These are phyloP conservation scores for Herpetospermum pedunculosum DNA, from an alignment of 306 rosid species.

Conservation along the genomic window DNA sequence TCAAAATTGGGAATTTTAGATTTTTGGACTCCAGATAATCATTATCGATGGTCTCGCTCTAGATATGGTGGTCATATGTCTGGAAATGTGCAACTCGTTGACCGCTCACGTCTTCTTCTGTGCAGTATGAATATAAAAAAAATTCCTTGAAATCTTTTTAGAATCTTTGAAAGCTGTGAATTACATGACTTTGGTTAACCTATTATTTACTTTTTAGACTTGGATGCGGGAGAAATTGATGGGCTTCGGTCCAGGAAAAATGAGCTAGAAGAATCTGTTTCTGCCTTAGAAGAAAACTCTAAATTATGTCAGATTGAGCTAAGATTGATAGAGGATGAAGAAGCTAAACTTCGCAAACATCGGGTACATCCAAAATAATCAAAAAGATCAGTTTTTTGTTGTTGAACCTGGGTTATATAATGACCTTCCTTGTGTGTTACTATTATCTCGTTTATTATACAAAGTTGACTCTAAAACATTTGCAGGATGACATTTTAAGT, in stretches of 20 bases:
- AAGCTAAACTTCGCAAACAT: slow-evolving; percentile 53
- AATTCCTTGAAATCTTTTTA: neutral
- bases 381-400: neutral
- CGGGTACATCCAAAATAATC: slow-evolving; percentile 35
- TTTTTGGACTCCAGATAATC: slow-evolving; percentile 92
- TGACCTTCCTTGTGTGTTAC: neutral
- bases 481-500: slow-evolving; percentile 49
- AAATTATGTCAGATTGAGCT: slow-evolving; percentile 38
- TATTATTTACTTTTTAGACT: slow-evolving; percentile 31
- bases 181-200: neutral
- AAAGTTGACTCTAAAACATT: neutral
- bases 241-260: slow-evolving; percentile 32
- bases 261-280: slow-evolving; percentile 49
- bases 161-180: neutral
- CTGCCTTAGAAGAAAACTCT: slow-evolving; percentile 33
- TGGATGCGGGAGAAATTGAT: slow-evolving; percentile 61
- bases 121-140: slow-evolving; percentile 39
- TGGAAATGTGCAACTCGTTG: slow-evolving; percentile 51
- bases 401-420: neutral
- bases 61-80: slow-evolving; percentile 82
- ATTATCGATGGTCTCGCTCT: slow-evolving; percentile 67
- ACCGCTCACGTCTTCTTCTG: slow-evolving; percentile 37
- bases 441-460: neutral
- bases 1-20: slow-evolving; percentile 48
- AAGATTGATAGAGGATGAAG: slow-evolving; percentile 39